Conservation (phyloP, 768 basidiomycete genomes). For the Lentinus tigrinus region DNA sequence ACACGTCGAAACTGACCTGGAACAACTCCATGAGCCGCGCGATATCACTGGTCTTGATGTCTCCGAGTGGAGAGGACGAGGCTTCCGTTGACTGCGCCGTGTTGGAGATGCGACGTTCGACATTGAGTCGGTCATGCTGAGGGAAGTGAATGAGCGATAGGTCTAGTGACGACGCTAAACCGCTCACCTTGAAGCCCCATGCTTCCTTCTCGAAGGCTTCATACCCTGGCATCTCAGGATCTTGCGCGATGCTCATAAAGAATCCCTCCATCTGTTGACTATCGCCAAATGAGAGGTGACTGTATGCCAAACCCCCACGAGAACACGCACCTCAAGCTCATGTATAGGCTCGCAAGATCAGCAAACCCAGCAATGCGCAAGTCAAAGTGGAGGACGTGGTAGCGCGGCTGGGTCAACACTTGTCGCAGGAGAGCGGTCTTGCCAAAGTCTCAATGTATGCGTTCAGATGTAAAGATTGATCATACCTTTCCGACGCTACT, state of each 20-base stretch:
- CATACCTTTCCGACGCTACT: conserved; percentile 81
- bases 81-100: conserved; percentile 34
- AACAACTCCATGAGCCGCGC: conserved; percentile 84
- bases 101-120: conserved; percentile 61
- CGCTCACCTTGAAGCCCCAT: conserved; percentile 72
- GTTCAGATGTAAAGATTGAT: conserved; percentile 8
- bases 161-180: not conserved
- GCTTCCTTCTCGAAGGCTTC: conserved; percentile 73
- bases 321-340: conserved; percentile 46
- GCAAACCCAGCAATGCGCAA: conserved; percentile 83
- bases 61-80: conserved; percentile 19
- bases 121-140: conserved; percentile 74
- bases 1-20: conserved; percentile 42
- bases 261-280: conserved; percentile 81
- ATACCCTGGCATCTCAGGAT: conserved; percentile 49
- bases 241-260: conserved; percentile 62
- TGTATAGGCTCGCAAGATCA: conserved; percentile 75
- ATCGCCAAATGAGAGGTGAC: not conserved
- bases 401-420: conserved; percentile 63
- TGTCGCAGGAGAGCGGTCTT: conserved; percentile 80
- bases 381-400: conserved; percentile 83
- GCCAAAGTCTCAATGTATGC: not conserved
- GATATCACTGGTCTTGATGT: conserved; percentile 74
- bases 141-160: conserved; percentile 4
- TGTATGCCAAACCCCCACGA: not conserved